A percentile compares a stretch with the other conserved stretches of the same genome.
phyloP scores from a whole-genome alignment of 2,329 filamentous ascomycete species.

The Ophioceras dolichostomum region DNA sequence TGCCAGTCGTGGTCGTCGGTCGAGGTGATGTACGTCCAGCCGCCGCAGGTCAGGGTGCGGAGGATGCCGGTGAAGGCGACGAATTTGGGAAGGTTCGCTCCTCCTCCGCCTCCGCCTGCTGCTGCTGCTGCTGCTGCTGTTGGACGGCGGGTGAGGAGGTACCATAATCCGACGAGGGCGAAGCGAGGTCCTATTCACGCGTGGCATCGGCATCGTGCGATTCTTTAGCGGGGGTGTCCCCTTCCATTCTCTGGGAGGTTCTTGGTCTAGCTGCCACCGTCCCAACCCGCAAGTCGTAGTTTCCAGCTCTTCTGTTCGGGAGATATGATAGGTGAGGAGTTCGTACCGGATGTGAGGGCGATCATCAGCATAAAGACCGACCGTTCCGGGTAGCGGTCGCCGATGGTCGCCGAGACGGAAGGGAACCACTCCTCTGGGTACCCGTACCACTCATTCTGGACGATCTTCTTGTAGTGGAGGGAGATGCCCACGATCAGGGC shows the following conservation, averaged over 20 bases:
- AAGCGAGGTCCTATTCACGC: slow-evolving; percentile 60
- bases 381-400: slow-evolving; percentile 90
- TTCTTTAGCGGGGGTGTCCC: too few species aligned
- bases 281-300: too few species aligned
- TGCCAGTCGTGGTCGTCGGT: slow-evolving; percentile 98
- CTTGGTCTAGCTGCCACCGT: too few species aligned
- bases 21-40: slow-evolving; percentile 97
- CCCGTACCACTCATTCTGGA: slow-evolving; percentile 91
- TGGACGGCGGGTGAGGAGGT: slow-evolving; percentile 69
- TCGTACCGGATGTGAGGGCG: slow-evolving; percentile 75
- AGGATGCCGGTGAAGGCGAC: slow-evolving; percentile 71
- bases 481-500: slow-evolving; percentile 69
- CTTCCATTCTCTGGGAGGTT: too few species aligned
- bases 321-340: background rate
- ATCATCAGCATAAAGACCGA: slow-evolving; percentile 98
- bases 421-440: slow-evolving; percentile 96
- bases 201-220: too few species aligned
- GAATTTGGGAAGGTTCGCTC: slow-evolving; percentile 66
- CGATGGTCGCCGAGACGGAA: slow-evolving; percentile 92
- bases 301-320: background rate
- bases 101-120: too few species aligned
- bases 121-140: too few species aligned
- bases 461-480: slow-evolving; percentile 93
- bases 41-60: slow-evolving; percentile 85
- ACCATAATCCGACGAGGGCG: slow-evolving; percentile 82